phyloP scores from a whole-genome alignment of 2,329 filamentous ascomycete genomes.

The Daldinia eschscholtzii region DNA sequence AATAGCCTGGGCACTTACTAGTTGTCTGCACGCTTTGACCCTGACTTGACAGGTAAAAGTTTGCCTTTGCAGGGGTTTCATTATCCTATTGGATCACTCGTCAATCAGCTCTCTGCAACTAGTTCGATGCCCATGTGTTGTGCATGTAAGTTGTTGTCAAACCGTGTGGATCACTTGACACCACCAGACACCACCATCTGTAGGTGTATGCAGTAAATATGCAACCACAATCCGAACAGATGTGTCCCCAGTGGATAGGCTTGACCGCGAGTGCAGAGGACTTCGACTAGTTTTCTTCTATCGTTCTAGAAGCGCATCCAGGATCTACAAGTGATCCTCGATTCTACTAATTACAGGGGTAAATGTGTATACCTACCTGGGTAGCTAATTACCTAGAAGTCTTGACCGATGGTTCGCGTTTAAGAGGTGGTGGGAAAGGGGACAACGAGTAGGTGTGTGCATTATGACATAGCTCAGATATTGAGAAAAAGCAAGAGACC shows the following conservation, averaged over 20 bases:
- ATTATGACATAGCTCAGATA: neutral
- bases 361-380: neutral
- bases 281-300: constrained; percentile 30
- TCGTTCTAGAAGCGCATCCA: constrained; percentile 41
- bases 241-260: constrained; percentile 30
- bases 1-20: constrained; percentile 33
- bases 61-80: constrained; percentile 31
- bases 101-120: constrained; percentile 43
- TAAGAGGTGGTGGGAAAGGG: constrained; percentile 19
- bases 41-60: constrained; percentile 24
- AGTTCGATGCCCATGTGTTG: constrained; percentile 47
- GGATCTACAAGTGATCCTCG: constrained; percentile 10
- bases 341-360: constrained; percentile 9
- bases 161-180: constrained; percentile 42
- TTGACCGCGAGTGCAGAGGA: constrained; percentile 39
- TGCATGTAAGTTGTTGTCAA: constrained; percentile 42
- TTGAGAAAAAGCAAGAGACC: constrained; percentile 23
- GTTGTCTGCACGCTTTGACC: constrained; percentile 43
- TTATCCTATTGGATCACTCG: constrained; percentile 36
- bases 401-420: constrained; percentile 17
- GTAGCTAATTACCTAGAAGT: constrained; percentile 4
- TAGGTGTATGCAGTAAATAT: constrained; percentile 20
- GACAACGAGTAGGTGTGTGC: neutral
- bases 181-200: constrained; percentile 42
- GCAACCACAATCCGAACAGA: constrained; percentile 35